Conservation (phyloP, 1,284 basidiomycete genomes). For the Cutaneotrichosporon dermatis region DNA sequence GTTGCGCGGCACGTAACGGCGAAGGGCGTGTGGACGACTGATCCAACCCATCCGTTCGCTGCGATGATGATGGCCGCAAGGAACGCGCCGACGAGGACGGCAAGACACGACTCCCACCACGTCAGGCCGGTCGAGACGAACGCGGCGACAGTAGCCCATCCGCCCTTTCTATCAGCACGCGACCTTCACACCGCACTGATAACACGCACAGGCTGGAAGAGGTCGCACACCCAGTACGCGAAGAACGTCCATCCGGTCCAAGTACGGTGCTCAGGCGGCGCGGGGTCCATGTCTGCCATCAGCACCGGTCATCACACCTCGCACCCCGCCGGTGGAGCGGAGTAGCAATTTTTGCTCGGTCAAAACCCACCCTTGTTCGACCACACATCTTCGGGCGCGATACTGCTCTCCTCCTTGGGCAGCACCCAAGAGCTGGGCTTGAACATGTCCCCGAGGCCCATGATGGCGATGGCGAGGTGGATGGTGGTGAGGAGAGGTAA, state of each 20-base stretch:
- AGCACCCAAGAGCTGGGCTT: constrained; percentile 23
- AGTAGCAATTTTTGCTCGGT: not conserved
- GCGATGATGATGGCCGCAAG: constrained; percentile 32
- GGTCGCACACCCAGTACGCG: constrained; percentile 1
- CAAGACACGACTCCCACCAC: constrained; percentile 34
- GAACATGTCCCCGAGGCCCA: not conserved
- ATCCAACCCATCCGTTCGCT: constrained; percentile 65
- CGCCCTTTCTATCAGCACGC: constrained; percentile 23
- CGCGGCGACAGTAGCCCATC: constrained; percentile 37
- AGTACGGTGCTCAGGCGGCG: constrained; percentile 30
- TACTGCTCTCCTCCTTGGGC: constrained; percentile 39
- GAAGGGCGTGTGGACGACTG: constrained; percentile 64
- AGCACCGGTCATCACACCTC: not conserved
- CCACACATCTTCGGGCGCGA: constrained; percentile 39
- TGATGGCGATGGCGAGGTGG: no score
- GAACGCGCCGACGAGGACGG: constrained; percentile 32
- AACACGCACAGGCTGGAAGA: constrained; percentile 5
- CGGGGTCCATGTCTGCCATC: constrained; percentile 39
- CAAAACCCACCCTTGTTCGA: constrained; percentile 35
- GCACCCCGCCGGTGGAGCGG: not conserved
- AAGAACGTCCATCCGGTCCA: constrained; percentile 42
- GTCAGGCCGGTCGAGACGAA: constrained; percentile 40
- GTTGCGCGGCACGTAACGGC: constrained; percentile 68
- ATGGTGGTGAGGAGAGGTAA: no score
- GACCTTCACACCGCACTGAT: no score